Evolutionary conservation across 2,329 filamentous ascomycete genomes (phyloP).

Genomic region (Fusarium anthophilum): DNA sequence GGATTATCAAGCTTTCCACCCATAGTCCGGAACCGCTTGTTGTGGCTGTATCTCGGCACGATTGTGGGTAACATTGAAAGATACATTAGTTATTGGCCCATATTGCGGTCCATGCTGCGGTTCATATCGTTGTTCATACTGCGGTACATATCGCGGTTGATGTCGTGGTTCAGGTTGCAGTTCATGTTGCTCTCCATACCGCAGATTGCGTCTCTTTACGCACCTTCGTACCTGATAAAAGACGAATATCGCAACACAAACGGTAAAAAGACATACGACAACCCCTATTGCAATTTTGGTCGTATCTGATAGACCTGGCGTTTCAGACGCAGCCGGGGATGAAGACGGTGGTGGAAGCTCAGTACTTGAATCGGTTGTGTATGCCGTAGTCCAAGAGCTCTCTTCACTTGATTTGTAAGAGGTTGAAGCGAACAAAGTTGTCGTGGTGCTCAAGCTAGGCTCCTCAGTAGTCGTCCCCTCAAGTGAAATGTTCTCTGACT

Average conservation of each 20-base stretch:
- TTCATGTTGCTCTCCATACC: not conserved
- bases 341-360: not conserved
- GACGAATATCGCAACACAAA: not conserved
- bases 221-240: not conserved
- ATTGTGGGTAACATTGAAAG: not conserved
- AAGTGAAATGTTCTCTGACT: not conserved
- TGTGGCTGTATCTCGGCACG: not conserved
- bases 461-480: not conserved
- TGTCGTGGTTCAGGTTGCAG: not conserved
- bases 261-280: accelerated
- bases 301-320: not conserved
- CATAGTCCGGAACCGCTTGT: not conserved
- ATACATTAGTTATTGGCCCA: not conserved
- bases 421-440: not conserved
- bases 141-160: not conserved
- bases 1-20: not conserved
- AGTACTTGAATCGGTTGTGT: not conserved
- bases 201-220: not conserved
- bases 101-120: not conserved
- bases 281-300: not conserved
- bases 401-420: not conserved
- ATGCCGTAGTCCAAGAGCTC: not conserved
- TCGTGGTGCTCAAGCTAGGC: not conserved
- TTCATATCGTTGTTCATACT: not conserved
- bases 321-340: not conserved